Percentiles rank a stretch among this genome's conserved stretches.
Evolutionary conservation across 768 basidiomycete species (phyloP).

Genomic region (Boletus vermiculosoides): DNA sequence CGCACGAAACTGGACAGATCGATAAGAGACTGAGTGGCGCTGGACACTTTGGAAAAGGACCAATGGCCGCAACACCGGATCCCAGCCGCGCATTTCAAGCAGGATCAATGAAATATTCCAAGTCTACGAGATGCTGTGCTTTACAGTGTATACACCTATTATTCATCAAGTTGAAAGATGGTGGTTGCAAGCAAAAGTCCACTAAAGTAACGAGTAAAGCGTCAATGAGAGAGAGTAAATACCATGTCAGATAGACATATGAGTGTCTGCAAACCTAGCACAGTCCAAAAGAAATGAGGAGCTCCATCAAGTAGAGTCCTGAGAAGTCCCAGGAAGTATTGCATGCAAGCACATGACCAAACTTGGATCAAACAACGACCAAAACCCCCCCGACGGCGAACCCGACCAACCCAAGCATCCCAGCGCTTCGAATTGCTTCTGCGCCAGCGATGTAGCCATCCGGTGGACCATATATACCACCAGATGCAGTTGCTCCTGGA

Average conservation of each 20-base stretch:
- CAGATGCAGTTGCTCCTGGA: constrained; percentile 48
- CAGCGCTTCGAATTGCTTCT: constrained; percentile 43
- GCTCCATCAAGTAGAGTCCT: constrained; percentile 14
- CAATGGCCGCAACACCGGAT: not conserved
- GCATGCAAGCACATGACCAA: constrained; percentile 7
- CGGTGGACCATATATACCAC: constrained; percentile 61
- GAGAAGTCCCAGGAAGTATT: constrained; percentile 11
- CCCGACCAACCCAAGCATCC: constrained; percentile 44
- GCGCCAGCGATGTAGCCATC: constrained; percentile 66
- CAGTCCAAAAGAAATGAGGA: constrained; percentile 18
- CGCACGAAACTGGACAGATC: not conserved
- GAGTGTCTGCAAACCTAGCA: constrained; percentile 18
- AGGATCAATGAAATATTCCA: not conserved
- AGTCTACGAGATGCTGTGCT: constrained; percentile 22
- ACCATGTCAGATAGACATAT: constrained; percentile 20
- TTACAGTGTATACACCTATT: constrained; percentile 24
- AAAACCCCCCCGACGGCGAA: constrained; percentile 50
- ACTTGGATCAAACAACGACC: constrained; percentile 39
- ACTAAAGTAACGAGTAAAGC: constrained; percentile 22
- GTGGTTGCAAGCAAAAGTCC: constrained; percentile 19
- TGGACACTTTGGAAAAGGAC: not conserved
- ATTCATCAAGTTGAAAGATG: constrained; percentile 15
- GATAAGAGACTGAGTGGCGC: not conserved
- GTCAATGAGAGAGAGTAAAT: constrained; percentile 28
- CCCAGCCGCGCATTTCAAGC: not conserved